A percentile compares a stretch with the other conserved stretches of the same genome.
Conservation (phyloP, 2,329 filamentous ascomycete species). For the Aspergillus pseudoterreus region DNA sequence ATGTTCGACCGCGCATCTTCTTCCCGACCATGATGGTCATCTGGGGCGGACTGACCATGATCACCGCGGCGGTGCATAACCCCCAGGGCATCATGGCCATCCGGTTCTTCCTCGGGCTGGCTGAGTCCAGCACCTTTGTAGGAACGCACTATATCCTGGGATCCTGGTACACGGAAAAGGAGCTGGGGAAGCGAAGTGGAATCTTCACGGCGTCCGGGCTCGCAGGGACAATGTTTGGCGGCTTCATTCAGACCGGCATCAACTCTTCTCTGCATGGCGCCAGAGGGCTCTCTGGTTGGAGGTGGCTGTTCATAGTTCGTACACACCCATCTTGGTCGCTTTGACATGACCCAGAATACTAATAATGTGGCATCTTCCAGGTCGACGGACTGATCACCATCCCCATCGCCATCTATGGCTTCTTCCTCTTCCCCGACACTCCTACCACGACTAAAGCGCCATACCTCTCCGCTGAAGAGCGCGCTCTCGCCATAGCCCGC, state of each 20-base stretch:
- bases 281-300: constrained; percentile 28
- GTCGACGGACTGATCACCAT: constrained; percentile 41
- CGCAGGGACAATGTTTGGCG: constrained; percentile 36
- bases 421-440: constrained; percentile 39
- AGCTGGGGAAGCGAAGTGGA: constrained; percentile 35
- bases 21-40: constrained; percentile 27
- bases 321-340: not conserved
- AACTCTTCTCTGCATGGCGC: constrained; percentile 26
- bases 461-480: constrained; percentile 30
- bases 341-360: constrained; percentile 5
- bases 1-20: constrained; percentile 23
- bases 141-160: constrained; percentile 39
- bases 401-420: constrained; percentile 43
- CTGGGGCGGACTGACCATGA: constrained; percentile 32
- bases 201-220: constrained; percentile 34
- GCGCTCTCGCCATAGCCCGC: constrained; percentile 27
- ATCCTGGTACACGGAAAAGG: constrained; percentile 42
- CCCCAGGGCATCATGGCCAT: constrained; percentile 32
- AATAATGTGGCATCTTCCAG: constrained; percentile 5
- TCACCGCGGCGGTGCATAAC: constrained; percentile 26
- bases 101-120: constrained; percentile 36
- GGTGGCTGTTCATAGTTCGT: constrained; percentile 36
- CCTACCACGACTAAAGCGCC: constrained; percentile 33
- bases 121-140: constrained; percentile 29
- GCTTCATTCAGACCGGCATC: constrained; percentile 35